Evolutionary conservation across 345 rosid genomes (phyloP).

Genomic region (Eucalyptus leucophloia): DNA sequence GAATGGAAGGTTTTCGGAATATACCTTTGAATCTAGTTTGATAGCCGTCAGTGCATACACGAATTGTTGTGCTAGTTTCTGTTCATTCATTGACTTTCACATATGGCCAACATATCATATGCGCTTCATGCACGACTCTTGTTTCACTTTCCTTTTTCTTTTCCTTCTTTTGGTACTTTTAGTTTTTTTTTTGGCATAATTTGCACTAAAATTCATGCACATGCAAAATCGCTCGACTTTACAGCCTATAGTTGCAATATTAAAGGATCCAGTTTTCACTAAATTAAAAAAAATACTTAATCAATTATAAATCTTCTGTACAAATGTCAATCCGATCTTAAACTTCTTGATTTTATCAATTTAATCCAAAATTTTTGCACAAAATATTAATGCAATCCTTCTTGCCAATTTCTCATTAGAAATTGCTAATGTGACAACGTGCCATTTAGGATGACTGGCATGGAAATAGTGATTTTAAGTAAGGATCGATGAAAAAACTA

Average conservation of each 20-base stretch:
- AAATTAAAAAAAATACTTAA: neutral
- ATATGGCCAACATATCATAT: neutral
- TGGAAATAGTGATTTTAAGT: neutral
- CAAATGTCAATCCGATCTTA: rapidly evolving
- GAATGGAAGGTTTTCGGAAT: neutral
- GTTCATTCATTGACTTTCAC: neutral
- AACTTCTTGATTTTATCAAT: rapidly evolving
- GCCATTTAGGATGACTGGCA: rapidly evolving
- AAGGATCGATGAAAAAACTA: rapidly evolving
- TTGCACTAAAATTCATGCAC: neutral
- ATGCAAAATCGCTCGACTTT: neutral
- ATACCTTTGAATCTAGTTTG: neutral
- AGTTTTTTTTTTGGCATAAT: neutral
- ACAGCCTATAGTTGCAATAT: neutral
- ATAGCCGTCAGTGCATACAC: neutral
- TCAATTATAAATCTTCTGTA: rapidly evolving
- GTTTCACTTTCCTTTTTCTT: neutral
- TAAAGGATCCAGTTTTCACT: neutral
- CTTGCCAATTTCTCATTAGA: rapidly evolving
- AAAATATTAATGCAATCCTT: neutral
- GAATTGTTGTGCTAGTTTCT: neutral
- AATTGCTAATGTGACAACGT: rapidly evolving
- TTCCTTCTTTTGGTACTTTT: rapidly evolving
- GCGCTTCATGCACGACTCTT: neutral
- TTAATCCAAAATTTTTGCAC: rapidly evolving